Evolutionary conservation across 2,329 filamentous ascomycete genomes (phyloP), one percentile per base, ranked within the genome.

Genomic region (Botrytis cinerea): DNA sequence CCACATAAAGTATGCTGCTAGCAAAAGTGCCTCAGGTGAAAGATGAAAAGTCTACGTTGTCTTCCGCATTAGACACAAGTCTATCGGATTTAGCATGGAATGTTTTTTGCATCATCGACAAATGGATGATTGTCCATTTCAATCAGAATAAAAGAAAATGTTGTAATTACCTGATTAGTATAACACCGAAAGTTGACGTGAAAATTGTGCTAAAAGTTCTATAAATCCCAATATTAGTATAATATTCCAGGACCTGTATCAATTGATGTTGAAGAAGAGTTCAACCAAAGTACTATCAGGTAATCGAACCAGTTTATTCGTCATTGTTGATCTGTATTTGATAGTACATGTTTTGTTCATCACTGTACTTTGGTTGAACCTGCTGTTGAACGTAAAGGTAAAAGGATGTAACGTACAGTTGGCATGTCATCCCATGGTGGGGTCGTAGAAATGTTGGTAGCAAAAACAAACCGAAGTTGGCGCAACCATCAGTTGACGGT

Each of bases 81-180:
- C 84, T 89, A 40, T 93, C 90, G 86, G 91, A 84, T 89, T 92
- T 92, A 93, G 91, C 91, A 93, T 92, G 89, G 90, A 92, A 90
- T 72, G 71, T 72, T 72, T 90, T 85, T 85, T 85, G 88, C 90
- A 93, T 93, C 91, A 92, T 84, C 84, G 83, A 83, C 71, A 61
- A 46, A 59, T 40, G 54, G 57, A 70, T 64, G 38, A 28, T 45
- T 61, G 22, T 70, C 54, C 68, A 62, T 62, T n/a, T 46, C 14
- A 32, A 48, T 51, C 20, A 45, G 35, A n/a, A 40, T 10, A 59
- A n/a, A 14, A 59, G 22, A 46, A 28, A 45, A n/a, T 8, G 7
- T 59, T 45, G 28, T 51, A 51, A 43, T 71, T 73, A 73, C 72
- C 68, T 73, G 28, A 22, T 60, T 22, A 48, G 60, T 66, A 32